These are phyloP conservation scores for Chernovozyma aurita DNA, from an alignment of 1,139 yeast genomes.

Conservation along the genomic window DNA sequence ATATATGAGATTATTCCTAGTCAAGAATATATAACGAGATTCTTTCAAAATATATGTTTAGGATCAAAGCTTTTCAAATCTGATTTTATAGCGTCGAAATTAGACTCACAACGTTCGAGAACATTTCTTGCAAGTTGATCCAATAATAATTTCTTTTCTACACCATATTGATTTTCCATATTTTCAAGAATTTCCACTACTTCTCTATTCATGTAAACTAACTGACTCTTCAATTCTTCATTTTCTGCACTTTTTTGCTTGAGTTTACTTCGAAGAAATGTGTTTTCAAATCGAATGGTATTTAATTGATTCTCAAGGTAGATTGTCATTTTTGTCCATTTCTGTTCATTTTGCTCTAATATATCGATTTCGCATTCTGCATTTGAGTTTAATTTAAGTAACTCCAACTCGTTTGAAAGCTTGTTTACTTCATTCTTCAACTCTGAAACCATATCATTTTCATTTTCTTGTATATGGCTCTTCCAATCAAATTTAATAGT, in stretches of 20 bases:
- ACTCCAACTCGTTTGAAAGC: constrained; percentile 23
- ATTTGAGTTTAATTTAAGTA: constrained; percentile 5
- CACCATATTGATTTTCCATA: not conserved
- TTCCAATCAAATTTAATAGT: constrained; percentile 27
- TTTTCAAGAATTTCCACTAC: constrained; percentile 5
- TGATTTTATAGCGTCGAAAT: not conserved
- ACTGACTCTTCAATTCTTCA: constrained; percentile 24
- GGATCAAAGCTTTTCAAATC: constrained; percentile 5
- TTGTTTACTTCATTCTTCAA: constrained; percentile 28
- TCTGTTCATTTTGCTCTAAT: constrained; percentile 5
- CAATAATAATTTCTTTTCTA: not conserved
- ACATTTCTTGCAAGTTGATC: not conserved
- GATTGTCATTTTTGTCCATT: constrained; percentile 24
- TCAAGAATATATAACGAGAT: too few species aligned
- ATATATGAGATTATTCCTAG: not conserved
- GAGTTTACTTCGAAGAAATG: constrained; percentile 19
- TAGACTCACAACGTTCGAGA: constrained; percentile 1
- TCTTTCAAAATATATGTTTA: constrained; percentile 1
- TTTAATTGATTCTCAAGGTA: constrained; percentile 30
- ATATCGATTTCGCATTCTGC: constrained; percentile 1
- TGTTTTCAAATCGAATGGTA: constrained; percentile 31
- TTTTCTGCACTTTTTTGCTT: constrained; percentile 18
- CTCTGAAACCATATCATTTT: constrained; percentile 22
- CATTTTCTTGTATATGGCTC: constrained; percentile 11
- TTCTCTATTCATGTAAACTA: constrained; percentile 27